phyloP scores from a whole-genome alignment of 73 alveolate species.

The Tetrahymena borealis region DNA sequence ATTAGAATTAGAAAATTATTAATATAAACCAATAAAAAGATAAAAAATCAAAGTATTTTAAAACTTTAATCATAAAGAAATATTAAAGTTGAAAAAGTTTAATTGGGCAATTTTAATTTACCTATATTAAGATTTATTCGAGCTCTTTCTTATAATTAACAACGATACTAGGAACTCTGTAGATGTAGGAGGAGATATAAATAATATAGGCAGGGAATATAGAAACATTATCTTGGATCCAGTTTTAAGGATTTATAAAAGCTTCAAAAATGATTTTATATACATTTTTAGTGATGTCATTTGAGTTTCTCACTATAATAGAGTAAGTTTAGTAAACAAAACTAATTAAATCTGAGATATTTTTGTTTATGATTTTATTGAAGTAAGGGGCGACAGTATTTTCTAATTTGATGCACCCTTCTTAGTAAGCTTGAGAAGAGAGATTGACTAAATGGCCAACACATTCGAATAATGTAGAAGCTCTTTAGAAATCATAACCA shows the following conservation, averaged over 20 bases:
- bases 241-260: slow-evolving; percentile 8
- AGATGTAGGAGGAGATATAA: slow-evolving; percentile 11
- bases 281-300: neutral
- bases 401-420: slow-evolving; percentile 14
- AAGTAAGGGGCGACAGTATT: neutral
- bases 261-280: neutral
- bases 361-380: slow-evolving; percentile 14
- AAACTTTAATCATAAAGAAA: neutral
- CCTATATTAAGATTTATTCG: neutral
- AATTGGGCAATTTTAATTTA: neutral
- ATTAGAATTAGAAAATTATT: too few relatives aligned
- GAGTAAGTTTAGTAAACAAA: slow-evolving; percentile 26
- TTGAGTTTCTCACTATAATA: neutral
- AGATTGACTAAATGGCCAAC: slow-evolving; percentile 16
- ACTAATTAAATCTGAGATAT: slow-evolving; percentile 20
- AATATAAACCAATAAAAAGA: too few relatives aligned
- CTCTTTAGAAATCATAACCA: slow-evolving; percentile 32
- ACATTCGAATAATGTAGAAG: slow-evolving; percentile 14
- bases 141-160: neutral
- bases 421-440: neutral
- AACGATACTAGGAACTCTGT: neutral
- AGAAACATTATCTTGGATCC: slow-evolving; percentile 26
- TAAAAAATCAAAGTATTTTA: neutral
- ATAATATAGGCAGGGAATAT: slow-evolving; percentile 21
- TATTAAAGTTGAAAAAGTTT: neutral